Evolutionary conservation across 192 early-diverging fungal genomes (phyloP), one percentile per base, ranked within the genome.

Genomic region (Gonapodya prolifera): DNA sequence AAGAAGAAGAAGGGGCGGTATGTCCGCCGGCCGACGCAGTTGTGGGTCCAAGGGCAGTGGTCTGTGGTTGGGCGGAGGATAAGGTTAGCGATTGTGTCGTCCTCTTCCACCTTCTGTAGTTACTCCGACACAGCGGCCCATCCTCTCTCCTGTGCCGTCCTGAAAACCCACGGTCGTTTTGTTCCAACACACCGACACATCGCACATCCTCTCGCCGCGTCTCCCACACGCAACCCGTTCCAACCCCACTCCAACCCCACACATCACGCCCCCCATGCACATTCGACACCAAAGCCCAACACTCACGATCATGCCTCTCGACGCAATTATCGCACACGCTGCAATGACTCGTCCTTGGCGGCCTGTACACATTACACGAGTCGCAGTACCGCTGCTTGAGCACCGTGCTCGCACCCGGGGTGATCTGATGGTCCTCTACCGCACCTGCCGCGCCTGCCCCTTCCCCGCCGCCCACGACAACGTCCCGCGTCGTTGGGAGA

Each of bases 41-140:
- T 96, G 79, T 92, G 94, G 2, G 94, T 91, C 95, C 95, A 98
- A 31, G 94, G 91, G 80, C 96, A 98, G 81, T 98, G 94, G 77
- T 95, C 93, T 61, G 30, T 61, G 45, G 45, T 16, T 8, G 45
- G 23, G 45, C 8, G 45, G 23, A 23, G 8, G 45, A 23, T 8
- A 61, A 23, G 45, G 45, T 8, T 23, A 61, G 45, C 8, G 45
- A 61, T 8, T 61, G 45, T 61, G 83, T 94, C 92, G 76, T 90
- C 89, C 77, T 90, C 89, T 80, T 93, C 92, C n/a, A 28, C 0
- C 28, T n/a, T 35, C 16, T 30, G 34, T 18, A 79, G 29, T n/a
- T 1, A 33, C 23, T 30, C 2, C 0, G 1, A 70, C 35, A 13
- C n/a, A 35, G 0, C 70, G 77, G 30, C 17, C 30, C 35, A 31